A percentile compares a stretch with the other conserved stretches of the same genome.
Evolutionary conservation across 257 asterid species (phyloP).

Genomic region (Buddleja alternifolia): DNA sequence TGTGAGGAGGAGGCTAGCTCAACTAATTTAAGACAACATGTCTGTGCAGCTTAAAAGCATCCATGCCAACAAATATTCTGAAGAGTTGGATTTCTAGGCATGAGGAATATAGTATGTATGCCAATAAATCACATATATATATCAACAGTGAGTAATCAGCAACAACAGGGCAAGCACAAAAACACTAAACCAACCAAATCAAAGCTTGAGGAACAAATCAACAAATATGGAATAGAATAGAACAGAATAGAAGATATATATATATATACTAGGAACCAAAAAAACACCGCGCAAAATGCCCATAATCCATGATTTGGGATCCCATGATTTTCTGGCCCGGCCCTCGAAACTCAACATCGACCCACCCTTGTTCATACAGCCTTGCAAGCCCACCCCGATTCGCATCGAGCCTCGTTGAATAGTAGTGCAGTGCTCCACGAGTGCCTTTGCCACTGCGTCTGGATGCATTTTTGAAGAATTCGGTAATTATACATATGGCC

Average conservation of each 20-base stretch:
- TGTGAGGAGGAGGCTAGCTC: neutral
- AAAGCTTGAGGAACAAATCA: neutral
- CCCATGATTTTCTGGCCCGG: conserved; percentile 35
- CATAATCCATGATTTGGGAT: conserved; percentile 33
- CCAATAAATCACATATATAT: too few species aligned
- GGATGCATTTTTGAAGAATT: conserved; percentile 28
- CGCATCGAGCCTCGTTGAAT: conserved; percentile 30
- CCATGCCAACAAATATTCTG: too few species aligned
- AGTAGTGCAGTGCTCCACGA: conserved; percentile 40
- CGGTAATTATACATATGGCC: neutral
- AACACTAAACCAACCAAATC: neutral
- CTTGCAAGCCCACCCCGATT: conserved; percentile 32
- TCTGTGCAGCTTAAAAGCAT: too few species aligned
- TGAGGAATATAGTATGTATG: too few species aligned
- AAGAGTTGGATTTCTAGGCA: too few species aligned
- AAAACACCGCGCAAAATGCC: too few species aligned
- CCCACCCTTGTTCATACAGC: conserved; percentile 32
- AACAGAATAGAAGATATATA: too few species aligned
- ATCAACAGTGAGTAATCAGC: neutral
- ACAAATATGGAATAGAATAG: too few species aligned
- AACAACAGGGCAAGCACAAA: neutral
- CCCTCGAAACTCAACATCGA: conserved; percentile 40
- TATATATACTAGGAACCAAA: too few species aligned
- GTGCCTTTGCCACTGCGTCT: conserved; percentile 38
- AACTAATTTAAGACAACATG: neutral